Evolutionary conservation across 2,329 filamentous ascomycete genomes (phyloP).

Genomic region (Sporothrix sp.): DNA sequence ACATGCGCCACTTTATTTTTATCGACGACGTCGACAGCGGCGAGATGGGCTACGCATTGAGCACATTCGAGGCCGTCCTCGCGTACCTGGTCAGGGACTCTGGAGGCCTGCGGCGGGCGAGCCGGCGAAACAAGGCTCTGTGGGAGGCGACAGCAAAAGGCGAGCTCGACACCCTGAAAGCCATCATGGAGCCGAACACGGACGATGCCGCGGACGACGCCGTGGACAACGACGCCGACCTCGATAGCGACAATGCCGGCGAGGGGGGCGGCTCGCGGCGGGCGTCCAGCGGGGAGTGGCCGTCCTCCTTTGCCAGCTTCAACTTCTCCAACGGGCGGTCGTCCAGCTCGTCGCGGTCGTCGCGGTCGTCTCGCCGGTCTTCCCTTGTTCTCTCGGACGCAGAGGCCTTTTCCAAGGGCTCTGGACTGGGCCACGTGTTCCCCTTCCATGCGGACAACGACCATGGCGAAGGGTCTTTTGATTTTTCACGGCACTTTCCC

Average conservation of each 20-base stretch:
- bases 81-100: slow-evolving; percentile 81
- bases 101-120: slow-evolving; percentile 69
- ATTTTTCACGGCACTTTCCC: slow-evolving; percentile 23
- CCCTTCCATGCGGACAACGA: slow-evolving; percentile 55
- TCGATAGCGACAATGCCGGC: slow-evolving; percentile 11
- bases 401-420: slow-evolving; percentile 45
- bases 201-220: slow-evolving; percentile 37
- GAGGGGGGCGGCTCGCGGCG: slow-evolving; percentile 7
- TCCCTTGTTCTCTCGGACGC: slow-evolving; percentile 33
- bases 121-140: slow-evolving; percentile 71
- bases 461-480: slow-evolving; percentile 7
- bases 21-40: slow-evolving; percentile 95
- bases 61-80: slow-evolving; percentile 89
- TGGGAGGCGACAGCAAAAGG: slow-evolving; percentile 83
- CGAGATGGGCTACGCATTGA: slow-evolving; percentile 90
- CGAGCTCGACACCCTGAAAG: slow-evolving; percentile 62
- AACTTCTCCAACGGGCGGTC: slow-evolving; percentile 34
- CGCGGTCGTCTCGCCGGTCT: slow-evolving; percentile 31
- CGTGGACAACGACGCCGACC: slow-evolving; percentile 18
- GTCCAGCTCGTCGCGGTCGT: slow-evolving; percentile 17
- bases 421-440: slow-evolving; percentile 73
- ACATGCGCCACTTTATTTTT: slow-evolving; percentile 96
- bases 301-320: slow-evolving; percentile 35
- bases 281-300: slow-evolving; percentile 33
- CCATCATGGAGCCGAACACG: slow-evolving; percentile 65